Evolutionary conservation across 352 stramenopile genomes (phyloP).

Genomic region (Phytopythium sindhum): DNA sequence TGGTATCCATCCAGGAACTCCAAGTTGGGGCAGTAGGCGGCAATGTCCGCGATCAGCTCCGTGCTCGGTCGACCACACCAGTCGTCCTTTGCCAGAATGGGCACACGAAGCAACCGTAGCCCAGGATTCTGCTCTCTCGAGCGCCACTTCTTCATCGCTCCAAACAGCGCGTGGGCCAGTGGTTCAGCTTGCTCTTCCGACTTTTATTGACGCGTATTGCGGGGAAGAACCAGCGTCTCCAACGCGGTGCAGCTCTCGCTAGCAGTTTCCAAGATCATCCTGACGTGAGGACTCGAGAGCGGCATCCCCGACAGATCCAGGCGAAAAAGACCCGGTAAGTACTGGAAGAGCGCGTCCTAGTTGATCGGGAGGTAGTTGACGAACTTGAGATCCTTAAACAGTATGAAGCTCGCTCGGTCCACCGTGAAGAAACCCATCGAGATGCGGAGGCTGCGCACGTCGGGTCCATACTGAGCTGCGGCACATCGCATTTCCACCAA

Average conservation of each 20-base stretch:
- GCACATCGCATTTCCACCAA: neutral
- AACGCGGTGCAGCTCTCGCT: neutral
- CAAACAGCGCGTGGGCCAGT: neutral
- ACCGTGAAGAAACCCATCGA: neutral
- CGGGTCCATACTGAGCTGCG: neutral
- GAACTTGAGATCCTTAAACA: neutral
- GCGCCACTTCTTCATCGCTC: neutral
- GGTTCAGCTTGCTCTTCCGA: neutral
- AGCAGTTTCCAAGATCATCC: neutral
- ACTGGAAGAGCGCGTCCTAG: neutral
- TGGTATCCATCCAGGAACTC: neutral
- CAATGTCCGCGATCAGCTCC: neutral
- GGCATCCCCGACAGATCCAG: neutral
- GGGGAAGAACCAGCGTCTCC: neutral
- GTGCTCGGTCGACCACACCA: neutral
- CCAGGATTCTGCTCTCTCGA: neutral
- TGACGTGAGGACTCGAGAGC: neutral
- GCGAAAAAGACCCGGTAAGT: neutral
- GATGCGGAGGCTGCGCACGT: neutral
- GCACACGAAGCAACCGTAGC: neutral
- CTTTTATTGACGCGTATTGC: neutral
- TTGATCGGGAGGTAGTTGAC: neutral
- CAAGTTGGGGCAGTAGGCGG: neutral
- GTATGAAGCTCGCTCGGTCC: neutral
- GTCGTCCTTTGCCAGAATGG: neutral